Evolutionary conservation across 2,329 filamentous ascomycete genomes (phyloP), one percentile per base, ranked within the genome.

Genomic region (Aspergillus novoparasiticus): DNA sequence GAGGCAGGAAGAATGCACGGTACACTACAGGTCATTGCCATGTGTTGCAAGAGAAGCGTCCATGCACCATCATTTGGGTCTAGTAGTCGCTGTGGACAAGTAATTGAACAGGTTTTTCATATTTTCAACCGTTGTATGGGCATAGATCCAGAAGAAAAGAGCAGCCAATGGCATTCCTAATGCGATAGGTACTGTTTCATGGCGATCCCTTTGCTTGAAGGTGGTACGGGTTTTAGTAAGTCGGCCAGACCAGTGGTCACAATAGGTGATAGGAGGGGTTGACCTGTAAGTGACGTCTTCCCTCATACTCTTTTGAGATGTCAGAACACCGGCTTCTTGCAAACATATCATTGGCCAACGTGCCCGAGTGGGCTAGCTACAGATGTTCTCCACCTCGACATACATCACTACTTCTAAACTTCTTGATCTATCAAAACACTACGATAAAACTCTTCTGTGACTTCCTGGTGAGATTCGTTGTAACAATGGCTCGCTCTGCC

Each of bases 401-500:
- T 48, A 48, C 26, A 32, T 51, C 26, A 51, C 21, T 32, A 16
- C 21, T 21, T 21, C 14, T 10, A 11, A 34, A n/a, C 11, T 32
- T 32, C 28, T 32, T 50, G 21, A 30, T 34, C 8, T n/a, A 21
- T 21, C 4, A n/a, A 10, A 6, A 10, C 26, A 10, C 48, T 5
- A 51, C 32, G 4, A 11, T 8, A n/a, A 34, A n/a, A 21, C 19
- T 19, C 28, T n/a, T 51, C 8, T 26, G 9, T 16, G n/a, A 6
- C 9, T 51, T 5, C 32, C 48, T 21, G 16, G 28, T 19, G 16
- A 32, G 6, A 32, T 12, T 41, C 14, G 10, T 30, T 43, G 50
- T 30, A 19, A 45, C 12, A 45, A 71, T 72, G 72, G 68, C 68
- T 57, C 69, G 72, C 58, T 32, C 62, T 26, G 64, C 64, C 21